Conservation (phyloP, 805 yeast species). For the Yamadazyma takamatsuzukensis region DNA sequence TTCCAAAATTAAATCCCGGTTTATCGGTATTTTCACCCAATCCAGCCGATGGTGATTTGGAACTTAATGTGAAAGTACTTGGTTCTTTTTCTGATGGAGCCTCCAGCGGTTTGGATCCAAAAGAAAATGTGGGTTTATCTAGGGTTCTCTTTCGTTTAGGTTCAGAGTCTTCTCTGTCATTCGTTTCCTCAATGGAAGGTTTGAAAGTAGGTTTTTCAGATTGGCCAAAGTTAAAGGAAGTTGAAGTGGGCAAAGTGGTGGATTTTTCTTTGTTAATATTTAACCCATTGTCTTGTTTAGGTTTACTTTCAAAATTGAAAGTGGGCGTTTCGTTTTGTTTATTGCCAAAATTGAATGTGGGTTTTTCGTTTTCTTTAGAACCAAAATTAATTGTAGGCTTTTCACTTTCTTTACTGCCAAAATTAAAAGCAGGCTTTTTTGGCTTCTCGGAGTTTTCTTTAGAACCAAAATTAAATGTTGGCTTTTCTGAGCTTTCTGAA, state of each 20-base stretch:
- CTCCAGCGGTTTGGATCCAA: constrained; percentile 3
- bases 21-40: too few relatives aligned
- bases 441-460: constrained; percentile 2
- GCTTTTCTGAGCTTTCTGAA: constrained; percentile 3
- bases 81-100: not conserved
- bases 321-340: constrained; percentile 5
- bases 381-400: not conserved
- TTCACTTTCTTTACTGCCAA: constrained; percentile 7
- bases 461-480: constrained; percentile 18
- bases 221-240: not conserved
- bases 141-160: too few relatives aligned
- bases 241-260: not conserved
- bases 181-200: too few relatives aligned
- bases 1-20: not conserved
- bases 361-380: constrained; percentile 3
- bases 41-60: too few relatives aligned
- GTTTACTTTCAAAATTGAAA: constrained; percentile 5
- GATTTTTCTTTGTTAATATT: not conserved
- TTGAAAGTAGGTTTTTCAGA: not conserved
- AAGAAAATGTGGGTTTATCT: constrained; percentile 7
- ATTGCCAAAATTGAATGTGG: constrained; percentile 11
- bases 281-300: constrained; percentile 1
- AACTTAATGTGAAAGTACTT: too few relatives aligned
- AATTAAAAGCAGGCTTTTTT: constrained; percentile 7
- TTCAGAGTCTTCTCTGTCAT: too few relatives aligned